Conservation (phyloP, 306 rosid genomes). For the Vigna hirtella region DNA sequence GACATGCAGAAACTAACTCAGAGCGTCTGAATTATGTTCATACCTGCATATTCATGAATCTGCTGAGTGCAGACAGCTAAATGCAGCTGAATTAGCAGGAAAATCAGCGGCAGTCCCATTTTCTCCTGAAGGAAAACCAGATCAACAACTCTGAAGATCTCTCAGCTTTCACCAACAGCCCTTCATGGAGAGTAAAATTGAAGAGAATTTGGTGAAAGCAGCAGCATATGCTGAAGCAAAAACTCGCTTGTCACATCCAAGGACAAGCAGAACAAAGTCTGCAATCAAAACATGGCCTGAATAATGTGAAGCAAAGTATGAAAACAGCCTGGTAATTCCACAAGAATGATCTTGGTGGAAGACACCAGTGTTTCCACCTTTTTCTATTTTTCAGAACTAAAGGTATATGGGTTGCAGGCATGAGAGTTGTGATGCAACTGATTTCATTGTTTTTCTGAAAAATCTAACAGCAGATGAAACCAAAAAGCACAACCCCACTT, state of each 20-base stretch:
- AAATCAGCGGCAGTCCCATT: slow-evolving; percentile 61
- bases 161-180: slow-evolving; percentile 50
- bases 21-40: slow-evolving; percentile 44
- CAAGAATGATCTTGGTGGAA: slow-evolving; percentile 47
- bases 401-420: slow-evolving; percentile 51
- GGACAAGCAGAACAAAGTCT: slow-evolving; percentile 40
- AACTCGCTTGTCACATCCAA: slow-evolving; percentile 51
- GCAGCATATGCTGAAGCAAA: slow-evolving; percentile 47
- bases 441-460: slow-evolving; percentile 42
- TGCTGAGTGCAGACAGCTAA: slow-evolving; percentile 51
- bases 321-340: slow-evolving; percentile 31
- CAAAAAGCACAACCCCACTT: slow-evolving; percentile 47
- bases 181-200: slow-evolving; percentile 28
- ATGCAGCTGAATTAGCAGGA: slow-evolving; percentile 60
- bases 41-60: slow-evolving; percentile 77
- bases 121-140: slow-evolving; percentile 43
- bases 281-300: slow-evolving; percentile 62
- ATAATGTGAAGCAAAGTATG: slow-evolving; percentile 44
- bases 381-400: slow-evolving; percentile 27
- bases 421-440: slow-evolving; percentile 47
- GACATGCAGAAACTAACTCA: slow-evolving; percentile 18
- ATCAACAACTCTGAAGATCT: slow-evolving; percentile 52
- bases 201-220: slow-evolving; percentile 47
- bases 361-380: slow-evolving; percentile 37
- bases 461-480: slow-evolving; percentile 51